Percentiles rank a stretch among this genome's conserved stretches.
Evolutionary conservation across 1,139 yeast species (phyloP).

Genomic region (Pichia cactophila): DNA sequence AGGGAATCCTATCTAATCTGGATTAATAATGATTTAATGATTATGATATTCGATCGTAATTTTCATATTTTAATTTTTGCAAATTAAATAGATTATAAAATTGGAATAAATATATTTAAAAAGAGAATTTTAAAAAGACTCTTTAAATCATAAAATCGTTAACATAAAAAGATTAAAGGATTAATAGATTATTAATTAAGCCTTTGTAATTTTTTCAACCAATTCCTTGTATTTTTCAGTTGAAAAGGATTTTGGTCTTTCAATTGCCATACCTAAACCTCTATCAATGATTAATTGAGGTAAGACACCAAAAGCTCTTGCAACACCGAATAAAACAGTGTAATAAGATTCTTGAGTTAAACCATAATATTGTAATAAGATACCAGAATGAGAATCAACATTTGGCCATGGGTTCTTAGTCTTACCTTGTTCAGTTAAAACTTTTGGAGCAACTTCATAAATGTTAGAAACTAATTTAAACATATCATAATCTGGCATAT

Average conservation of each 20-base stretch:
- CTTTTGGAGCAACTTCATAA: conserved; percentile 93
- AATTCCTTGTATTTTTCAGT: conserved; percentile 59
- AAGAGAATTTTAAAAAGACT: not conserved
- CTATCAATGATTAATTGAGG: conserved; percentile 96
- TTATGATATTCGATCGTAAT: no score
- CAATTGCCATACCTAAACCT: conserved; percentile 91
- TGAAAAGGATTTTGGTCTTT: conserved; percentile 96
- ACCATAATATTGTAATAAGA: conserved; percentile 93
- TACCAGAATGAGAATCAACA: conserved; percentile 97
- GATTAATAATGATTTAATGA: no score
- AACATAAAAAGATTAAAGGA: not conserved
- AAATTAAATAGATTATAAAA: not conserved
- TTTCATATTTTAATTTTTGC: not conserved
- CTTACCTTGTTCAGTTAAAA: conserved; percentile 93
- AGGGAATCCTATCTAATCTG: no score
- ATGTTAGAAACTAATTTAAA: conserved; percentile 86
- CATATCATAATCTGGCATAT: conserved; percentile 92
- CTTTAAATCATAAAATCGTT: not conserved
- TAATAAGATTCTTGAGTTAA: conserved; percentile 92
- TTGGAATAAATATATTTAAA: not conserved
- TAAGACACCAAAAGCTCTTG: conserved; percentile 96
- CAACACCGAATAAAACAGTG: conserved; percentile 96
- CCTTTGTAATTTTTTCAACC: conserved; percentile 33
- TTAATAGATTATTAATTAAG: not conserved
- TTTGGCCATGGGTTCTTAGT: conserved; percentile 99